These are phyloP conservation scores for Fusarium burgessii DNA, from an alignment of 2,329 filamentous ascomycete genomes.

Conservation along the genomic window DNA sequence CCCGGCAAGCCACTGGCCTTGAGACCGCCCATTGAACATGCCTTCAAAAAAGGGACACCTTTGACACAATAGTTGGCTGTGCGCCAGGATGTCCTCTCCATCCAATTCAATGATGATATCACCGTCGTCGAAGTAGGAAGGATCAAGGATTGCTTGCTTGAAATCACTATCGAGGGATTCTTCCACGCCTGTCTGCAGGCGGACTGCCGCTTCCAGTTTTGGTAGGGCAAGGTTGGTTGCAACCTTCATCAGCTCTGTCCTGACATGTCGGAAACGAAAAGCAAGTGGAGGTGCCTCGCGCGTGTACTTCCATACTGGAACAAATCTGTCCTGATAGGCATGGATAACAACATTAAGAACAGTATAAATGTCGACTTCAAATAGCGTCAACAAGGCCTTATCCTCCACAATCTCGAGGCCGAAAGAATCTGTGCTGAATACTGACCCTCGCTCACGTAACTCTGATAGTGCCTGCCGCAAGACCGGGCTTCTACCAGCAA, in stretches of 20 bases:
- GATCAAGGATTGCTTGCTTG: conserved; percentile 74
- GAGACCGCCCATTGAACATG: conserved; percentile 88
- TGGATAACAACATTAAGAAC: conserved; percentile 84
- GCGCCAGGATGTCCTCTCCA: conserved; percentile 76
- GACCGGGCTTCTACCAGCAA: conserved; percentile 78
- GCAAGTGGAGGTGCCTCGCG: conserved; percentile 74
- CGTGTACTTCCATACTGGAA: conserved; percentile 89
- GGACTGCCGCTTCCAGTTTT: conserved; percentile 80
- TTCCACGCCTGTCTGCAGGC: conserved; percentile 76
- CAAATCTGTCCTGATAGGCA: conserved; percentile 80
- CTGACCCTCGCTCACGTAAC: conserved; percentile 57
- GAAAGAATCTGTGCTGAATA: conserved; percentile 47
- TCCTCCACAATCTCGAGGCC: conserved; percentile 56
- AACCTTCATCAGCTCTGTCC: conserved; percentile 89
- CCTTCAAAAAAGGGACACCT: conserved; percentile 93
- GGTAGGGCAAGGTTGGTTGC: conserved; percentile 77
- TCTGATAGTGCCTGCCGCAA: conserved; percentile 72
- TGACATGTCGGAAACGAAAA: conserved; percentile 81
- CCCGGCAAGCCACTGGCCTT: conserved; percentile 83
- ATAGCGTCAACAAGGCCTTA: conserved; percentile 71
- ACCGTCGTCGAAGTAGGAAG: conserved; percentile 79
- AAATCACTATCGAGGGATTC: conserved; percentile 77
- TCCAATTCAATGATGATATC: conserved; percentile 85
- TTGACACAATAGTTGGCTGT: conserved; percentile 83
- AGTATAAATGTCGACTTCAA: conserved; percentile 79